Conservation (phyloP, 257 asterid genomes). For the Ilex asprella region DNA sequence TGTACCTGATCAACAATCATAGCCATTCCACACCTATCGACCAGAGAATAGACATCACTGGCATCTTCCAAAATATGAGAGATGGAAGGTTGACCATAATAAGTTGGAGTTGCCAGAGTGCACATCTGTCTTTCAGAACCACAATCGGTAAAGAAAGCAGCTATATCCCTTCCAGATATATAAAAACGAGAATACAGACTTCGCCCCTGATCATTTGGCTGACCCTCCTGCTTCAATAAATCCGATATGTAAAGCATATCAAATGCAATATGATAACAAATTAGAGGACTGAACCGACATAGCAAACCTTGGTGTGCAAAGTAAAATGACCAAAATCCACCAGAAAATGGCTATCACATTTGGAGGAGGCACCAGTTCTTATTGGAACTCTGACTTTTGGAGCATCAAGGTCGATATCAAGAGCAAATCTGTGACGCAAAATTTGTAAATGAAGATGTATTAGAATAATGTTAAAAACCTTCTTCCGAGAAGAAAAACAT, state of each 20-base stretch:
- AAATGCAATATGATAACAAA: conserved; percentile 10
- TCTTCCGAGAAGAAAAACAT: too few species aligned
- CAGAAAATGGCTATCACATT: conserved; percentile 67
- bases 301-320: conserved; percentile 71
- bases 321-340: conserved; percentile 96
- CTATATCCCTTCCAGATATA: conserved; percentile 92
- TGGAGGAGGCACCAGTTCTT: conserved; percentile 40
- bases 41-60: conserved; percentile 52
- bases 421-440: conserved; percentile 64
- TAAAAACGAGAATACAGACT: conserved; percentile 82
- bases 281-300: conserved; percentile 4
- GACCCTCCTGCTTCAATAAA: conserved; percentile 54
- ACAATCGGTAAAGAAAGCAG: conserved; percentile 79
- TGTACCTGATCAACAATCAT: conserved; percentile 93
- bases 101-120: conserved; percentile 32
- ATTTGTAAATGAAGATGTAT: not conserved
- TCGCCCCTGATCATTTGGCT: conserved; percentile 50
- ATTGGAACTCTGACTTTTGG: conserved; percentile 97
- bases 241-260: conserved; percentile 15
- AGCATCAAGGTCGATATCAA: conserved; percentile 98
- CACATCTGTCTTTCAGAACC: conserved; percentile 40
- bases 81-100: conserved; percentile 29
- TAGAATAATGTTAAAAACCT: too few species aligned
- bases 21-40: conserved; percentile 91
- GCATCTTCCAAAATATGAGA: conserved; percentile 49